Evolutionary conservation across 495 filamentous ascomycete species (phyloP).

Genomic region (Sporormia fimetaria): DNA sequence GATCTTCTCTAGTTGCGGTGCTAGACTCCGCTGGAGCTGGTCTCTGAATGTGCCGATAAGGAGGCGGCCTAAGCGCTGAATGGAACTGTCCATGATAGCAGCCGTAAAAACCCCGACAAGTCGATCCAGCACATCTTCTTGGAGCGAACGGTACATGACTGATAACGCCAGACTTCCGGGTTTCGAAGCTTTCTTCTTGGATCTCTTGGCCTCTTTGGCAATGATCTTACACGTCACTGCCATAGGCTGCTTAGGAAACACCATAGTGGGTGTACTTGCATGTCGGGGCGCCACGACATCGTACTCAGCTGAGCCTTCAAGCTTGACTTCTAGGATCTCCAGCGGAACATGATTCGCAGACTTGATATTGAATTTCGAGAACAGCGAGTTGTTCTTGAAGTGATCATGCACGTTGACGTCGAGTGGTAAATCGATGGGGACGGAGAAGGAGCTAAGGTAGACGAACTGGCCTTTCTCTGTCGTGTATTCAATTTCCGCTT

Average conservation of each 20-base stretch:
- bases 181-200: conserved; percentile 14
- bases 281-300: conserved; percentile 48
- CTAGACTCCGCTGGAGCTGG: conserved; percentile 16
- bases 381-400: conserved; percentile 73
- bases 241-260: conserved; percentile 73
- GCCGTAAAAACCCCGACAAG: conserved; percentile 36
- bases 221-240: conserved; percentile 74
- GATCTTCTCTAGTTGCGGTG: conserved; percentile 24
- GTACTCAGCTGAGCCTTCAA: conserved; percentile 59
- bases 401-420: conserved; percentile 95
- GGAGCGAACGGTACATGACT: conserved; percentile 66
- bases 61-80: conserved; percentile 37
- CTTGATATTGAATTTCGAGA: conserved; percentile 80
- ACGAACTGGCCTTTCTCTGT: conserved; percentile 62
- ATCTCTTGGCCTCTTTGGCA: conserved; percentile 20
- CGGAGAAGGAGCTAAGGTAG: conserved; percentile 52
- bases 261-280: conserved; percentile 41
- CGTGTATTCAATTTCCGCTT: conserved; percentile 64
- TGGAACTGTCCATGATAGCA: conserved; percentile 37
- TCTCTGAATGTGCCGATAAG: conserved; percentile 35
- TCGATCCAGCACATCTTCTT: conserved; percentile 46
- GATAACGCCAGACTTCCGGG: conserved; percentile 50
- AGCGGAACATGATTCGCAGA: conserved; percentile 65
- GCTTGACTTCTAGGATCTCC: conserved; percentile 55
- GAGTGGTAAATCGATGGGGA: conserved; percentile 62